Evolutionary conservation across 2,329 filamentous ascomycete species (phyloP).

Genomic region (Curvularia verruculosa): DNA sequence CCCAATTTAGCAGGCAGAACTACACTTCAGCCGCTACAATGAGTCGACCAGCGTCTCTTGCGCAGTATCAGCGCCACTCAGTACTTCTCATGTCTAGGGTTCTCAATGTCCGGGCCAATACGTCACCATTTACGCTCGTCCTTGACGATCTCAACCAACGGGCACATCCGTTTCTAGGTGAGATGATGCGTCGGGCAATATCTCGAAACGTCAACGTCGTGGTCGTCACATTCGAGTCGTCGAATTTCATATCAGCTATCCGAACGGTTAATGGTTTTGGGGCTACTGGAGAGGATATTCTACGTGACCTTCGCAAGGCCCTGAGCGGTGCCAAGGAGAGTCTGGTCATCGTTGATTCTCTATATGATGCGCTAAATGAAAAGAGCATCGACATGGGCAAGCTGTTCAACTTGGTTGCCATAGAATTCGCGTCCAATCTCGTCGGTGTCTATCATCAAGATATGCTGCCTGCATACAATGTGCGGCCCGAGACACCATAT

Average conservation of each 20-base stretch:
- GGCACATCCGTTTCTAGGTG: conserved; percentile 69
- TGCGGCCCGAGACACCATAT: conserved; percentile 49
- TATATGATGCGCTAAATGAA: conserved; percentile 65
- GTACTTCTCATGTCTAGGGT: conserved; percentile 82
- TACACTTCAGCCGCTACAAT: conserved; percentile 20
- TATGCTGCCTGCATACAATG: conserved; percentile 62
- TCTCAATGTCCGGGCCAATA: conserved; percentile 75
- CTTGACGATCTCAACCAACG: conserved; percentile 86
- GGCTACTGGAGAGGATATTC: conserved; percentile 62
- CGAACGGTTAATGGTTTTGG: conserved; percentile 69
- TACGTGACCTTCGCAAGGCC: conserved; percentile 26
- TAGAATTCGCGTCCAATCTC: conserved; percentile 70
- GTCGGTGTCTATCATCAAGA: conserved; percentile 84
- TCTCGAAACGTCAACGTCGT: conserved; percentile 67
- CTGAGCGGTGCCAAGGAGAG: conserved; percentile 34
- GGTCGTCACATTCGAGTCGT: conserved; percentile 78
- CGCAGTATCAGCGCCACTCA: conserved; percentile 81
- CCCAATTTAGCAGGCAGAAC: conserved; percentile 14
- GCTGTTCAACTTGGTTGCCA: conserved; percentile 73
- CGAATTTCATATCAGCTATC: conserved; percentile 68
- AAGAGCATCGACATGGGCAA: conserved; percentile 57
- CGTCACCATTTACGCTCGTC: conserved; percentile 85
- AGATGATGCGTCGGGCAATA: conserved; percentile 73
- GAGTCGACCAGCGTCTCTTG: conserved; percentile 27
- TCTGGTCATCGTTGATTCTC: conserved; percentile 79